Evolutionary conservation across 345 rosid species (phyloP).

Genomic region (Melastoma malabathricum): DNA sequence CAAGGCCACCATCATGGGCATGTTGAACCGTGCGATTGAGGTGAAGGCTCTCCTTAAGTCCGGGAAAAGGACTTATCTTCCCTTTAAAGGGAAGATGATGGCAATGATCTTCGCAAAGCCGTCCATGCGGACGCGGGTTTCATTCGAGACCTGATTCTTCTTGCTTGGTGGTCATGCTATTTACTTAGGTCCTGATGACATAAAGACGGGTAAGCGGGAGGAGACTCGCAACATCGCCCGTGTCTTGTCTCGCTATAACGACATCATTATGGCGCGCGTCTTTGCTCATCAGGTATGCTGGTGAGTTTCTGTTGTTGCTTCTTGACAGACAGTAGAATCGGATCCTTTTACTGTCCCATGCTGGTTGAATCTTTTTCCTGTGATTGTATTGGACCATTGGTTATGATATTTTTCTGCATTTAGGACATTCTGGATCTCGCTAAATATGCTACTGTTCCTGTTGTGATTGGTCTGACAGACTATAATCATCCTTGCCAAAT

Average conservation of each 20-base stretch:
- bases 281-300: constrained; percentile 97
- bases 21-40: constrained; percentile 63
- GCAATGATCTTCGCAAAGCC: constrained; percentile 96
- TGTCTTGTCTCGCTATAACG: constrained; percentile 76
- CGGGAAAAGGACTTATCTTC: constrained; percentile 63
- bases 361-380: neutral
- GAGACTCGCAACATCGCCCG: constrained; percentile 96
- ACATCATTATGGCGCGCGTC: constrained; percentile 87
- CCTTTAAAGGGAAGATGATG: constrained; percentile 90
- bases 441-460: constrained; percentile 69
- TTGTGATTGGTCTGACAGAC: constrained; percentile 84
- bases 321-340: neutral
- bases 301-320: constrained; percentile 37
- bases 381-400: neutral
- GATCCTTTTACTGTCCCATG: too few relatives aligned
- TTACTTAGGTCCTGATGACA: constrained; percentile 80
- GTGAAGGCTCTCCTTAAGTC: constrained; percentile 77
- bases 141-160: constrained; percentile 89
- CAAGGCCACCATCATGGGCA: constrained; percentile 54
- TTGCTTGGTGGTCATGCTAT: constrained; percentile 95
- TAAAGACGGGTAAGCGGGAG: constrained; percentile 95
- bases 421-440: constrained; percentile 93
- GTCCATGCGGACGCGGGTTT: constrained; percentile 93
- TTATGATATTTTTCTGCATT: constrained; percentile 7
- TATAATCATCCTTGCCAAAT: constrained; percentile 95